Evolutionary conservation across 176 grass and related monocot species (phyloP), one percentile per base, ranked within the genome.

Genomic region (Carex littledalei): DNA sequence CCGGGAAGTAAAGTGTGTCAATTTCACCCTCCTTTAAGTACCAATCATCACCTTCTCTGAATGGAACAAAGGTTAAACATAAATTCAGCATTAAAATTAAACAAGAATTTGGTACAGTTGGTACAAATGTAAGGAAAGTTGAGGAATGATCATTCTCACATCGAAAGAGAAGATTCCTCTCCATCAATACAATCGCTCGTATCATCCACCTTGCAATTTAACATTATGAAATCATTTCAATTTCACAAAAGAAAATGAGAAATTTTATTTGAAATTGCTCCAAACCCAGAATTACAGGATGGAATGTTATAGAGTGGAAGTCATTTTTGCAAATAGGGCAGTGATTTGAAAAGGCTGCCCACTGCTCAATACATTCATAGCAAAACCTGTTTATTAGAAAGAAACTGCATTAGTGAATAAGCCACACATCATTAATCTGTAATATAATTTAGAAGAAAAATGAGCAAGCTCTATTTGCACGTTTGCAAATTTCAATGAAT

Each of bases 311-410:
- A 84, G 50, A 74, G 78, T 91, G 79, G 87, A 98, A 98, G 86
- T 93, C 83, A 80, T 63, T 90, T 88, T 93, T 94, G 89, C 95
- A 98, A 67, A 94, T 87, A 15, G 95, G 95, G 41, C 95, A 98
- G 54, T 87, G 91, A 79, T 93, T 98, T 87, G 91, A 91, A 84
- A 95, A 94, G 79, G 91, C 87, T 85, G 95, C 81, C 95, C 95
- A 98, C 64, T 98, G 94, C 83, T 98, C 95, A 62, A 98, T 92
- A 80, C 95, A 98, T 78, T 89, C 86, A 93, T 93, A 98, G 74
- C 95, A 98, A 87, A 98, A 98, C 91, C 95, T 98, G 75, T 83
- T 61, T 4, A 57, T 39, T 15, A 41, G 56, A 89, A 81, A 60
- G 71, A 79, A 59, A 63, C 61, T 84, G 8, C 35, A 86, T 74